Conservation (phyloP, 2,329 filamentous ascomycete genomes). For the Lecanicillium sp. region DNA sequence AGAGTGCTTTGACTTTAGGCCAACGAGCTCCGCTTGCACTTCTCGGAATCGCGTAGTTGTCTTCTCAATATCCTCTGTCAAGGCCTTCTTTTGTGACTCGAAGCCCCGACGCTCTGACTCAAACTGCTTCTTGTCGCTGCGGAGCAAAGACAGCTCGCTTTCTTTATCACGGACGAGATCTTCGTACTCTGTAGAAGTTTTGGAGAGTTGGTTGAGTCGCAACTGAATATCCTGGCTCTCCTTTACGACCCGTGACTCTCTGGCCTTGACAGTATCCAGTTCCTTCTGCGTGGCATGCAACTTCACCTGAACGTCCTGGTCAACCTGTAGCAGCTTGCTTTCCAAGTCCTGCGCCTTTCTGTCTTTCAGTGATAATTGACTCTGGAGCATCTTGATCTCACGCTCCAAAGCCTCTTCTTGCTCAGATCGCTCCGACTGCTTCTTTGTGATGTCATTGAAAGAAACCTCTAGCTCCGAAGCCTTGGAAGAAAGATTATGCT, state of each 20-base stretch:
- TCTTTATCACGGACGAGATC: slow-evolving; percentile 90
- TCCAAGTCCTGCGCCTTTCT: slow-evolving; percentile 86
- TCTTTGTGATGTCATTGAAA: slow-evolving; percentile 61
- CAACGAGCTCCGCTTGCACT: slow-evolving; percentile 79
- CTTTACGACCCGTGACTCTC: slow-evolving; percentile 66
- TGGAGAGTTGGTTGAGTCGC: slow-evolving; percentile 78
- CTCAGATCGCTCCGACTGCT: slow-evolving; percentile 64
- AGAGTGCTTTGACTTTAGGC: slow-evolving; percentile 73
- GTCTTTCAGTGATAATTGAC: slow-evolving; percentile 81
- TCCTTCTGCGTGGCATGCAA: slow-evolving; percentile 73
- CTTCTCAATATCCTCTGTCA: slow-evolving; percentile 71
- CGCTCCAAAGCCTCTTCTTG: slow-evolving; percentile 71
- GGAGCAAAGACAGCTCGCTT: slow-evolving; percentile 79
- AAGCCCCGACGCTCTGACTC: slow-evolving; percentile 73
- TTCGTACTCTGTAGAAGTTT: slow-evolving; percentile 91
- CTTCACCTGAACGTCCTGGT: slow-evolving; percentile 85
- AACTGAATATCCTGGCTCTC: slow-evolving; percentile 80
- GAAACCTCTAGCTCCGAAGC: slow-evolving; percentile 63
- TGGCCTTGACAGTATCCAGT: slow-evolving; percentile 62
- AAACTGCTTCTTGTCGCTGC: slow-evolving; percentile 74
- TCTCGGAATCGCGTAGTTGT: slow-evolving; percentile 70
- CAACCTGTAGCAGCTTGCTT: slow-evolving; percentile 70
- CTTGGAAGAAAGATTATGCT: slow-evolving; percentile 61
- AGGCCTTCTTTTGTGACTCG: slow-evolving; percentile 66
- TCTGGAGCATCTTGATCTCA: slow-evolving; percentile 86